Base-by-base conservation (phyloP, 2,329 filamentous ascomycete genomes). In the Grosmannia clavigera region DNA sequence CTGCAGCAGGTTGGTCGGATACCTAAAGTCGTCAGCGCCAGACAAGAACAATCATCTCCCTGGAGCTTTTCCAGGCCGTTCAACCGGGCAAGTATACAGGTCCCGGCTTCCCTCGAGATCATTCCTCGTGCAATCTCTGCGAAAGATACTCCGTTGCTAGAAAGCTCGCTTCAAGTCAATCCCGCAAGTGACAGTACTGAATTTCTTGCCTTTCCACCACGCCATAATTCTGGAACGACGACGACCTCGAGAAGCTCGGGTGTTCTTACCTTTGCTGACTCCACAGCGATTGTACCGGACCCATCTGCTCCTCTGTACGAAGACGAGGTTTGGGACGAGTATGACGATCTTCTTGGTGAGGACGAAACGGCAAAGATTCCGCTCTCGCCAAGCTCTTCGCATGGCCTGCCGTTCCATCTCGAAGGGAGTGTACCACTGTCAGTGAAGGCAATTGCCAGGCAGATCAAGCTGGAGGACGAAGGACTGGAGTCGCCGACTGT, bases 311-410 rank as follows among this genome's bases (percentile, higher is more conserved):
- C 83, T 0, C 78, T 86, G 4, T 83, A 76, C 1, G 88, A 95
- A 65, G 92, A 96, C 66, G 92, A 96, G 68, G 81, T 96, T 1
- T 97, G 92, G 92, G 86, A 92, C 58, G 92, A 95, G 72, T 96
- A 95, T 68, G 86, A 97, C 65, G 92, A 96, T 66, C 75, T 96
- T 14, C 81, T 96, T 59, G 88, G 88, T 58, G 55, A 57, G 25
- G 85, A 89, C 12, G 79, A 78, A 11, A 69, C 70, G 1, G 61
- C 68, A 38, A 74, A 75, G 63, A 72, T 72, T 1, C 77, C 78
- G 2, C 72, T 73, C 1, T 83, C 82, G 0, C 74, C 78, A 5
- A 79, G 78, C 1, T 83, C 81, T 0, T 84, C 83, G 0, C 75
- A 77, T 31, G 80, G 80, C 0, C 69, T 77, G 60, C 78, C 83